phyloP scores from a whole-genome alignment of 179 eudicot genomes.

The Sideroxylon spinosum region DNA sequence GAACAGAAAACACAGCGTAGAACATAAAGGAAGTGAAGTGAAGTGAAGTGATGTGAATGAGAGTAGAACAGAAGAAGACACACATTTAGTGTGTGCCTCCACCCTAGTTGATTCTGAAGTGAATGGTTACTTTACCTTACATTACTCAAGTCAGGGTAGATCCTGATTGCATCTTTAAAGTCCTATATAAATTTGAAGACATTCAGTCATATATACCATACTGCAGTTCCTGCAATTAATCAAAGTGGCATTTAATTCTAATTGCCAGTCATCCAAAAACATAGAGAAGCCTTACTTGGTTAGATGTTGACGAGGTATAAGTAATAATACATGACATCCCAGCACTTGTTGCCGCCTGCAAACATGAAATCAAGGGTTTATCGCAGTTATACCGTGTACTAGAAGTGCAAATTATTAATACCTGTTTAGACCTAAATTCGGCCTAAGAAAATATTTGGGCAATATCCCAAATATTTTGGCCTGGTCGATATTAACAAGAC shows the following conservation, averaged over 20 bases:
- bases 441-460: no score
- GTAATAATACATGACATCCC: slow-evolving; percentile 88
- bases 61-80: no score
- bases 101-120: no score
- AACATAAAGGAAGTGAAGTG: no score
- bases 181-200: slow-evolving; percentile 40
- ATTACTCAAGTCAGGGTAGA: slow-evolving; percentile 75
- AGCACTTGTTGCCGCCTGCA: slow-evolving; percentile 91
- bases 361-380: slow-evolving; percentile 1
- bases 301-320: slow-evolving; percentile 79
- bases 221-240: not conserved
- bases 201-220: not conserved
- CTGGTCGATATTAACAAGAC: no score
- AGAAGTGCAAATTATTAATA: no score
- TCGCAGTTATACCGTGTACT: not conserved
- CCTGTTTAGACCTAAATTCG: no score
- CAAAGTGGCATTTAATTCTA: not conserved
- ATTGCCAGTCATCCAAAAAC: not conserved
- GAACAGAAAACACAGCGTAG: no score
- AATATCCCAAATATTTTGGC: no score
- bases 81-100: no score
- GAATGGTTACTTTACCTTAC: slow-evolving; percentile 45
- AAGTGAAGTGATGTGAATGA: no score
- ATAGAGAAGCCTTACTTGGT: slow-evolving; percentile 50
- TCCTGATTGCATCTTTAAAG: slow-evolving; percentile 72